Conservation (phyloP, 192 early-diverging fungal species). For the Coemansia sp. region DNA sequence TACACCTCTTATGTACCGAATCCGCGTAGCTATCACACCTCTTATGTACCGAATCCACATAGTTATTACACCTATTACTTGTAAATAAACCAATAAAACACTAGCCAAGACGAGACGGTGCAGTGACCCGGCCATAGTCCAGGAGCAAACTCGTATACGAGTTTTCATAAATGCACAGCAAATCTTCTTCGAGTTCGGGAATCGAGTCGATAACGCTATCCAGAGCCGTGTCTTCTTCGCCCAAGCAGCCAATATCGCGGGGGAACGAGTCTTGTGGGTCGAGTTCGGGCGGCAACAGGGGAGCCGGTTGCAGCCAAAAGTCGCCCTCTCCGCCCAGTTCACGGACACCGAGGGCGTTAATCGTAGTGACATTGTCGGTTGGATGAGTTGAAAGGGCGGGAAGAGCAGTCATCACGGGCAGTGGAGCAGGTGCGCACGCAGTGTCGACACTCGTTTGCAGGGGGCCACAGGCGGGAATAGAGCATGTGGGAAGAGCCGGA, state of each 20-base stretch:
- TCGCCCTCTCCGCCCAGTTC: conserved; percentile 39
- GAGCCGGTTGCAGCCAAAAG: conserved; percentile 37
- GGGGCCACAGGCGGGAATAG: not conserved
- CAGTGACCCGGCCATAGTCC: conserved; percentile 65
- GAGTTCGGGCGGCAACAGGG: conserved; percentile 43
- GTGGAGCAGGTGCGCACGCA: not conserved
- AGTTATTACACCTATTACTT: not conserved
- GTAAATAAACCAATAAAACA: not conserved
- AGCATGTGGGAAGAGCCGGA: not conserved
- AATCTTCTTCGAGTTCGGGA: conserved; percentile 67
- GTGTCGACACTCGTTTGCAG: not conserved
- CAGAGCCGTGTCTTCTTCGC: conserved; percentile 25
- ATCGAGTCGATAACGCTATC: conserved; percentile 50
- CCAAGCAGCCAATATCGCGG: conserved; percentile 32
- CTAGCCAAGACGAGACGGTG: conserved; percentile 63
- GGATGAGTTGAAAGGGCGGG: not conserved
- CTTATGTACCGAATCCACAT: too few relatives aligned
- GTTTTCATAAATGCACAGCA: conserved; percentile 66
- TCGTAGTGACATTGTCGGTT: conserved; percentile 24
- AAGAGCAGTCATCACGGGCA: conserved; percentile 10
- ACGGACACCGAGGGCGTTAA: conserved; percentile 47
- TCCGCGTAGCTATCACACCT: too few relatives aligned
- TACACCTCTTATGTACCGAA: too few relatives aligned
- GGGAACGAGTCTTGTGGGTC: conserved; percentile 19
- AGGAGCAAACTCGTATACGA: conserved; percentile 65